Percentiles rank a stretch among this genome's conserved stretches.
These are phyloP conservation scores for Sarocladiaceae sp. DNA, from an alignment of 2,329 filamentous ascomycete species.

Conservation along the genomic window DNA sequence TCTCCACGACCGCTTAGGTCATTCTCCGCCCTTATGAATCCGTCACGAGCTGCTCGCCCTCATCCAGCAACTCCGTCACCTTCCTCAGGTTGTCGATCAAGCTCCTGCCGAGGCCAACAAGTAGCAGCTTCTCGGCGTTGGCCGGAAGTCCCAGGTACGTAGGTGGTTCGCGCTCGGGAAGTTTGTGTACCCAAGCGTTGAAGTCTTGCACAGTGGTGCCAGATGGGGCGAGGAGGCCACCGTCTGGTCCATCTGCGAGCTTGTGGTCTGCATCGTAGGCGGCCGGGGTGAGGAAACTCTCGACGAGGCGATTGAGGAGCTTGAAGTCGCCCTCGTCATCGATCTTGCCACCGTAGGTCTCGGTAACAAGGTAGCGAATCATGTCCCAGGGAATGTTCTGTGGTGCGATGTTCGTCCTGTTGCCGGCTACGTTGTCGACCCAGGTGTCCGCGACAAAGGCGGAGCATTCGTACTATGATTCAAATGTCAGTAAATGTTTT, in stretches of 20 bases:
- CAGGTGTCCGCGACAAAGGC: conserved; percentile 93
- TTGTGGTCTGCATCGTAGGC: conserved; percentile 93
- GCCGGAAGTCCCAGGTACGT: conserved; percentile 90
- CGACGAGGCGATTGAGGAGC: conserved; percentile 66
- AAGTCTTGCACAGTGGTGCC: conserved; percentile 83
- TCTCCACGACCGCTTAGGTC: too few species aligned
- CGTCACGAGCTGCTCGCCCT: conserved; percentile 84
- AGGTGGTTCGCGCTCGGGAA: conserved; percentile 93
- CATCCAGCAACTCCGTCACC: conserved; percentile 83
- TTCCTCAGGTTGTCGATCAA: conserved; percentile 79
- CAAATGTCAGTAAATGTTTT: background rate
- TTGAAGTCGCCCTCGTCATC: conserved; percentile 83
- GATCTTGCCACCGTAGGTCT: conserved; percentile 97
- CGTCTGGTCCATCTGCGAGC: conserved; percentile 63
- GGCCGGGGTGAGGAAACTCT: conserved; percentile 71
- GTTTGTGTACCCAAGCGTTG: conserved; percentile 79
- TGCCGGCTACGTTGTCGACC: conserved; percentile 76
- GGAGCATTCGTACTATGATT: conserved; percentile 87
- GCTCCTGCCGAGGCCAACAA: conserved; percentile 79
- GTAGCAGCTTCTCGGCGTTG: conserved; percentile 90
- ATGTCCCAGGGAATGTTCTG: conserved; percentile 96
- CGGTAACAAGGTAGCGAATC: conserved; percentile 80
- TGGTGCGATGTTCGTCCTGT: conserved; percentile 86
- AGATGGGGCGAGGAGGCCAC: conserved; percentile 66
- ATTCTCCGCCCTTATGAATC: conserved; percentile 41